Conservation (phyloP, 2,329 filamentous ascomycete species). For the Exophiala dermatitidis region DNA sequence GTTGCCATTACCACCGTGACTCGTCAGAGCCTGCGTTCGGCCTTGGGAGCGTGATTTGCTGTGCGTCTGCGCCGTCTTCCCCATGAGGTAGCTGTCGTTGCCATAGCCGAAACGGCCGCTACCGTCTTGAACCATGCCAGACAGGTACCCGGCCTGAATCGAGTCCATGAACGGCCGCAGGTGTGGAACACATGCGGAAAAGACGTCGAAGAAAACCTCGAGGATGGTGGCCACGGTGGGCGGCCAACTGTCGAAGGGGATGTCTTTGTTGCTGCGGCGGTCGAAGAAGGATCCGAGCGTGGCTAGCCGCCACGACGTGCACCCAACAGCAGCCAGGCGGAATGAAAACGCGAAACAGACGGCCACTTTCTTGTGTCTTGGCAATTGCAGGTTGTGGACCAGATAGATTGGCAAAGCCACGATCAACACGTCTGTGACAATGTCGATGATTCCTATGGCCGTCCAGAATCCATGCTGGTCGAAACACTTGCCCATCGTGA, state of each 20-base stretch:
- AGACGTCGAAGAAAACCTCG: slow-evolving; percentile 14
- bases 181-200: slow-evolving; percentile 14
- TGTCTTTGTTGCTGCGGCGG: slow-evolving; percentile 1
- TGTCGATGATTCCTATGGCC: slow-evolving; percentile 19
- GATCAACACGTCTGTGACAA: slow-evolving; percentile 23
- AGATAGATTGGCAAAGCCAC: slow-evolving; percentile 23
- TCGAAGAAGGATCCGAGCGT: slow-evolving; percentile 9
- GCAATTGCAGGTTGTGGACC: slow-evolving; percentile 23
- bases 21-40: slow-evolving; percentile 14
- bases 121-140: slow-evolving; percentile 11
- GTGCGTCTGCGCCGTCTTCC: slow-evolving; percentile 11
- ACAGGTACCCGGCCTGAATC: slow-evolving; percentile 17
- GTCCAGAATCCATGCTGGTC: slow-evolving; percentile 22
- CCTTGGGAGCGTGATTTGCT: slow-evolving; percentile 8
- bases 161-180: slow-evolving; percentile 18
- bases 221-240: slow-evolving; percentile 13
- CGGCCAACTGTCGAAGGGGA: slow-evolving; percentile 17
- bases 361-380: slow-evolving; percentile 19
- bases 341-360: slow-evolving; percentile 21
- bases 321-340: slow-evolving; percentile 6
- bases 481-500: slow-evolving; percentile 21
- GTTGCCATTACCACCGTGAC: slow-evolving; percentile 5
- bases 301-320: slow-evolving; percentile 13
- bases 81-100: slow-evolving; percentile 19
- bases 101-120: slow-evolving; percentile 15